Percentiles rank a stretch among this genome's conserved stretches.
phyloP scores from a whole-genome alignment of 441 rosid species.

The Erodium texanum region DNA sequence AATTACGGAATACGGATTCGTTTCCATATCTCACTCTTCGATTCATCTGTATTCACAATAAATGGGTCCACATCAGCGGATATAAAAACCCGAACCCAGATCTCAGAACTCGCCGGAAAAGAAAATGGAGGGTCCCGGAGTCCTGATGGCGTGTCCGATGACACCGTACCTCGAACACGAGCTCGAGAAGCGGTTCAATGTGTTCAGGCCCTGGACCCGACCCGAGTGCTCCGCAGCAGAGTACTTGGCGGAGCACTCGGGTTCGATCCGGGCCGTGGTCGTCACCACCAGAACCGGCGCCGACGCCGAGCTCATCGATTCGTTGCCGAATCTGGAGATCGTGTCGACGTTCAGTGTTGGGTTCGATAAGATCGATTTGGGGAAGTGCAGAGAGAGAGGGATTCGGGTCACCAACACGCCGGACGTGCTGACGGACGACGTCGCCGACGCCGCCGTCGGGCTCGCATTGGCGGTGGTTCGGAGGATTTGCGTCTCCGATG shows the following conservation, averaged over 20 bases:
- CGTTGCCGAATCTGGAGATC: conserved; percentile 21
- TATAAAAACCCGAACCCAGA: background rate
- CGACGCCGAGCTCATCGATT: conserved; percentile 18
- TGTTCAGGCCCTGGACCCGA: conserved; percentile 15
- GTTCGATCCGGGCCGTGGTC: conserved; percentile 16
- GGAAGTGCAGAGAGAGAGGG: conserved; percentile 18
- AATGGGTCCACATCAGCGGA: too few species aligned
- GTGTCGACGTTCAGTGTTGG: conserved; percentile 24
- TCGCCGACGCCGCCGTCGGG: conserved; percentile 20
- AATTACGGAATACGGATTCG: background rate
- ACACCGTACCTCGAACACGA: conserved; percentile 51
- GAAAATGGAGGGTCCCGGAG: conserved; percentile 56
- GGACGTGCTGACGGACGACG: conserved; percentile 22
- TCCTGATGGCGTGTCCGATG: conserved; percentile 60
- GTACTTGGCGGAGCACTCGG: conserved; percentile 8
- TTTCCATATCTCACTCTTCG: background rate
- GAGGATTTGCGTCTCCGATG: conserved; percentile 15
- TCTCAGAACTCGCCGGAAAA: background rate
- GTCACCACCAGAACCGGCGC: conserved; percentile 20
- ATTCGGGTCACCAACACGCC: conserved; percentile 24
- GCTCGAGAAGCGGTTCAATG: conserved; percentile 56
- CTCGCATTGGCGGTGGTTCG: conserved; percentile 17
- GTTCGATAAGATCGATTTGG: conserved; percentile 21
- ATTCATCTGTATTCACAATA: too few species aligned
- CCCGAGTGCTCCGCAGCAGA: conserved; percentile 3